Evolutionary conservation across 2,329 filamentous ascomycete genomes (phyloP), one percentile per base, ranked within the genome.

Genomic region (Rhynchosporium graminicola): DNA sequence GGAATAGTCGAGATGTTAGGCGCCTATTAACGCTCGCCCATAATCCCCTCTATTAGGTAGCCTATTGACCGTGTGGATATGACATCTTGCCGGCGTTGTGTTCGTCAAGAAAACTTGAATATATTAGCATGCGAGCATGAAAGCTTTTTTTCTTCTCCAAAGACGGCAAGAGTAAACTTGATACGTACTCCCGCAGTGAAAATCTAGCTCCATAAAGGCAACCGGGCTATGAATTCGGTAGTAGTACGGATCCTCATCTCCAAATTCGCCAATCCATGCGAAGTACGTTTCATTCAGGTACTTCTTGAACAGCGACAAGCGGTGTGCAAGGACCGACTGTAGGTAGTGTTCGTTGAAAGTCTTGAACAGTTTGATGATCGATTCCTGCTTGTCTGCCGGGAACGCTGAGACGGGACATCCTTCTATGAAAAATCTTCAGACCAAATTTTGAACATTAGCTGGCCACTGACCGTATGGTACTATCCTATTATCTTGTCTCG

Each of bases 1-100:
- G 20, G 20, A 20, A 20, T 20, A 20, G 20, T 20, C 20, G 20
- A 20, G 20, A 20, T 20, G 20, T 20, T 28, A 59, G n/a, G 56
- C 56, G 20, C 45, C 65, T 36, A 72, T 28, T 40, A 71, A 62
- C 43, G 66, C 70, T 47, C 80, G 82, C 0, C 90, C 90, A 72
- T 93, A 93, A 72, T 94, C 90, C 0, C 90, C 90, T 0, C 78
- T 85, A 73, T 94, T 93, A 0, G 90, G 90, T 38, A 84, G 87
- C 42, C 90, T 76, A 65, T 91, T 76, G 58, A 91, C 76, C 0
- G 90, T 93, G 73, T 94, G 90, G 28, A 91, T 89, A 69, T 94
- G 90, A 69, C 91, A 94, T 74, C 89, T 90, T 38, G 86, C 86
- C 0, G 90, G 90, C 74, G 90, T 83, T 56, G 80, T 79, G 71